Conservation (phyloP, 2,329 filamentous ascomycete genomes). For the Alternaria tenuissima region DNA sequence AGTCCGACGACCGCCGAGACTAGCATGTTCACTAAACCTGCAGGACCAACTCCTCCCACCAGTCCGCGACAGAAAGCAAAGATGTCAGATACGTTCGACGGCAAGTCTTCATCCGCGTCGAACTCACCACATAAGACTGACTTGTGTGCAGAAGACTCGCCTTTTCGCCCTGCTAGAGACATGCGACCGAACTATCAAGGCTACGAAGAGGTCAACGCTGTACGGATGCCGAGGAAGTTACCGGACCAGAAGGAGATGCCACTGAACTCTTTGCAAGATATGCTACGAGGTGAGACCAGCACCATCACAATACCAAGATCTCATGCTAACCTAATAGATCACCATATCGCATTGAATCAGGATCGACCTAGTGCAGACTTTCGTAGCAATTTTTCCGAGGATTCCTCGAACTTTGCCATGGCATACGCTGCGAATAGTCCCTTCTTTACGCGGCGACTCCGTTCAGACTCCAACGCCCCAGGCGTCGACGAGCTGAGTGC, state of each 20-base stretch:
- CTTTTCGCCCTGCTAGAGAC: constrained; percentile 5
- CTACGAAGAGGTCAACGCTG: neutral
- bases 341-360: constrained; percentile 1
- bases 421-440: neutral
- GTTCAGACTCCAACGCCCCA: constrained; percentile 12
- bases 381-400: neutral
- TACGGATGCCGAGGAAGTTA: neutral
- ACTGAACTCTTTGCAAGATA: constrained; percentile 3
- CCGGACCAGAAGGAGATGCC: neutral
- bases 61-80: neutral
- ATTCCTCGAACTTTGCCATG: neutral
- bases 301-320: neutral
- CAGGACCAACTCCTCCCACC: neutral
- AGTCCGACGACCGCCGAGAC: constrained; percentile 10
- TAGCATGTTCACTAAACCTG: neutral
- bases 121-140: neutral
- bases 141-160: constrained; percentile 10
- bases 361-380: neutral
- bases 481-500: constrained; percentile 28
- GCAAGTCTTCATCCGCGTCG: neutral
- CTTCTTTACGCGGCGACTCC: neutral
- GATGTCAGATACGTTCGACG: neutral
- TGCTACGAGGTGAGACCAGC: constrained; percentile 4
- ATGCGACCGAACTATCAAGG: constrained; percentile 6
- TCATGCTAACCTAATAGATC: constrained; percentile 1